phyloP scores from a whole-genome alignment of 2,329 filamentous ascomycete genomes.

The Bipolaris bicolor region DNA sequence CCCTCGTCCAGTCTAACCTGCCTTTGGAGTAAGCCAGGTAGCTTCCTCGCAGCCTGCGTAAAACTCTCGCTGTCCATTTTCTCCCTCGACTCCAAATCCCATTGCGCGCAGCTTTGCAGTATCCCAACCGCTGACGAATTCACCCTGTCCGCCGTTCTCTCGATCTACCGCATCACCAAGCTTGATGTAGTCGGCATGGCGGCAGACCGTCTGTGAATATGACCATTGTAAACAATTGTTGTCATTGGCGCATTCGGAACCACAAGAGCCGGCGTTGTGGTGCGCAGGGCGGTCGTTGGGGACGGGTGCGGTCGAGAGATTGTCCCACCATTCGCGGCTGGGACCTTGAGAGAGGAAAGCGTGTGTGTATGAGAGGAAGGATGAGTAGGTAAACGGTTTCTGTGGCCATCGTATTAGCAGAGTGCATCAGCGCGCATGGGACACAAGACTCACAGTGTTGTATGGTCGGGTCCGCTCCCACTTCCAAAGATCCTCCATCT shows the following conservation, averaged over 20 bases:
- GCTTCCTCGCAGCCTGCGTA: slow-evolving; percentile 46
- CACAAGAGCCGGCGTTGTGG: slow-evolving; percentile 41
- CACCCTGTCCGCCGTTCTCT: slow-evolving; percentile 43
- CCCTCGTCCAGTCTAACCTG: slow-evolving; percentile 17
- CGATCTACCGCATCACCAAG: slow-evolving; percentile 42
- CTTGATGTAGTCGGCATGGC: slow-evolving; percentile 46
- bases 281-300: slow-evolving; percentile 46
- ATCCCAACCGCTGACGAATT: slow-evolving; percentile 50
- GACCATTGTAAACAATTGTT: slow-evolving; percentile 46
- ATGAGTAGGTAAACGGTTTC: slow-evolving; percentile 48
- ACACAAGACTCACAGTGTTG: slow-evolving; percentile 32
- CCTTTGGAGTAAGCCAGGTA: slow-evolving; percentile 48
- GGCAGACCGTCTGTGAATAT: slow-evolving; percentile 47
- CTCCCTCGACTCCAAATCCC: slow-evolving; percentile 43
- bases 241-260: slow-evolving; percentile 44
- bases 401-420: slow-evolving; percentile 20
- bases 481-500: slow-evolving; percentile 58
- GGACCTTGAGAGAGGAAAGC: slow-evolving; percentile 40
- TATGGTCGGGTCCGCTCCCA: slow-evolving; percentile 52
- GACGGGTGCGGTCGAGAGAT: slow-evolving; percentile 40
- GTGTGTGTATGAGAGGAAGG: slow-evolving; percentile 48
- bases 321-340: slow-evolving; percentile 47
- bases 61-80: slow-evolving; percentile 39
- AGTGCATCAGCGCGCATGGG: neutral
- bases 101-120: slow-evolving; percentile 44